Evolutionary conservation across 2,329 filamentous ascomycete genomes (phyloP), one percentile per base, ranked within the genome.

Genomic region (Thermomyces lanuginosus): DNA sequence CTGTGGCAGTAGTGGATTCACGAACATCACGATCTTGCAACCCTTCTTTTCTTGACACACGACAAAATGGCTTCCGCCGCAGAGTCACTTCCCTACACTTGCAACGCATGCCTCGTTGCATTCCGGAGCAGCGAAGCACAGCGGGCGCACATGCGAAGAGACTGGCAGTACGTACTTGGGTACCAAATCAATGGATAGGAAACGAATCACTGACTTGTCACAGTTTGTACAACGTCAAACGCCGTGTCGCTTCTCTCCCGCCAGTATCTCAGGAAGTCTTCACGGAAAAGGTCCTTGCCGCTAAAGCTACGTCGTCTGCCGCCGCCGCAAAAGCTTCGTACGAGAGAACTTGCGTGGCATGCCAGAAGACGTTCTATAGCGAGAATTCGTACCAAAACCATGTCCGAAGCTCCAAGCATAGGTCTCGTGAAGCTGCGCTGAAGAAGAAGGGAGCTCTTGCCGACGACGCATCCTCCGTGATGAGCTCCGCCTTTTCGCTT

Each of bases 381-480:
- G 81, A 93, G 48, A 93, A 93, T 57, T 86, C 89, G 17, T 95
- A 78, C 55, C 72, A 76, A 47, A 98, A 95, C 55, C 89, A 98
- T 48, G 53, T 95, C 30, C 74, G 73, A 32, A 93, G 84, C 57
- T 75, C 81, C 41, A 92, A 92, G 55, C 89, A 98, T 56, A 81
- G 74, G 54, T 61, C 69, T 30, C 74, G 73, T 41, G 64, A 76
- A 31, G 62, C 68, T 7, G 53, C 54, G 14, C 40, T 60, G 16
- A 61, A 63, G 21, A 53, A 33, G 18, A 47, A 44, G 36, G 48
- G 46, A 28, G 57, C 56, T 11, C 53, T 58, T 26, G 44, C 48
- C 4, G 78, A 84, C 45, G 77, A 81, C 34, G 69, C 72, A 5
- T 78, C 73, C 14, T 92, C 84, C 8, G 70, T 92, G 30, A 72